phyloP scores from a whole-genome alignment of 352 stramenopile genomes.

The Globisporangium abappressorium region DNA sequence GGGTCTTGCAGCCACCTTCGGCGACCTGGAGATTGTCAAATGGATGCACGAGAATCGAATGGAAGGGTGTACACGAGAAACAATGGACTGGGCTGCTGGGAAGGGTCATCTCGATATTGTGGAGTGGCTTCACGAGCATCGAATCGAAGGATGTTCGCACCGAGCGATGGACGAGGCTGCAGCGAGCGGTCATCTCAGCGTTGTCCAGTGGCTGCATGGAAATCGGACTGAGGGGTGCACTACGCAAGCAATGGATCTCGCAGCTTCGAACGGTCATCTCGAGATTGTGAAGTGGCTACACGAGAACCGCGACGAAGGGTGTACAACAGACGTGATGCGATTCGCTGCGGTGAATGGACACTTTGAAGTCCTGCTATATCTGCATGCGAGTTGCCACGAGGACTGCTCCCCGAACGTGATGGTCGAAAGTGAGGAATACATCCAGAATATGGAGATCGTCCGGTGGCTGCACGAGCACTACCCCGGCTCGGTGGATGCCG shows the following conservation, averaged over 20 bases:
- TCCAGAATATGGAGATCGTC: background rate
- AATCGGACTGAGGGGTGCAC: background rate
- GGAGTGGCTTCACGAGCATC: constrained; percentile 1
- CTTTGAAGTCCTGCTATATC: background rate
- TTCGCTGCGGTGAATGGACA: background rate
- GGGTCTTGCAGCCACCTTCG: too few relatives aligned
- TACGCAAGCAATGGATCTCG: background rate
- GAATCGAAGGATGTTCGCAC: background rate
- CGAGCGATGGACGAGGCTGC: background rate
- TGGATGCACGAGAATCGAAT: background rate
- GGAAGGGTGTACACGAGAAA: background rate
- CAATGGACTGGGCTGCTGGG: background rate
- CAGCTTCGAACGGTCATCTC: background rate
- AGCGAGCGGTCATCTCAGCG: background rate
- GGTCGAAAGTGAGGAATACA: background rate
- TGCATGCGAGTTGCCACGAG: background rate
- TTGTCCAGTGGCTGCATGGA: constrained; percentile 14
- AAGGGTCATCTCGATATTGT: background rate
- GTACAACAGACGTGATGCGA: too few relatives aligned
- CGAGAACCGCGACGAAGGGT: background rate
- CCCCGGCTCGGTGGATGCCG: background rate
- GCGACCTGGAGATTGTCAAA: too few relatives aligned
- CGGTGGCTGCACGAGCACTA: background rate
- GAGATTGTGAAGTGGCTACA: background rate
- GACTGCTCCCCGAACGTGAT: background rate